Conservation (phyloP, 306 rosid genomes). For the Comarum palustre region DNA sequence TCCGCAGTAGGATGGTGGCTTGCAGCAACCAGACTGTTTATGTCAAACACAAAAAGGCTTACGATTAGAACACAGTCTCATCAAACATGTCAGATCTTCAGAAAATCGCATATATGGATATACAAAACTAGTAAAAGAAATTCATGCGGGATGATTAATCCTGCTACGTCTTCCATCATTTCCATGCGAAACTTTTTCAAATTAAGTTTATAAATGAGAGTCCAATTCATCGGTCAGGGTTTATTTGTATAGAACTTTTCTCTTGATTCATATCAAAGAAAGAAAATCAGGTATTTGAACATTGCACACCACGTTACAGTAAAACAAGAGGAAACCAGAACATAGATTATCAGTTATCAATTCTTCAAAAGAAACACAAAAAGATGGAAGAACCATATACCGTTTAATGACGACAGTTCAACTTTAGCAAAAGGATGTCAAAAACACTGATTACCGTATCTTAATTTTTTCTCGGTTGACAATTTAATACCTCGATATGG, state of each 20-base stretch:
- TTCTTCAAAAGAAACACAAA: neutral
- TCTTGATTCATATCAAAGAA: neutral
- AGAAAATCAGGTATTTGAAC: neutral
- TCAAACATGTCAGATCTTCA: neutral
- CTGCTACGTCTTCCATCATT: neutral
- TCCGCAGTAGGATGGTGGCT: conserved; percentile 73
- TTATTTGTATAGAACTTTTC: neutral
- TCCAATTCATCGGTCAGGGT: neutral
- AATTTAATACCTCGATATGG: neutral
- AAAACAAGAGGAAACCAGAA: neutral
- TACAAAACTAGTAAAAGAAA: neutral
- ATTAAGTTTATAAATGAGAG: neutral
- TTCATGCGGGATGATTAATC: neutral
- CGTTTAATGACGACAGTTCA: too few relatives aligned
- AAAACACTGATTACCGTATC: neutral
- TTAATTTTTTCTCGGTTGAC: too few relatives aligned
- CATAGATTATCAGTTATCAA: neutral
- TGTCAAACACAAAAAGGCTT: neutral
- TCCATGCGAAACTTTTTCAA: neutral
- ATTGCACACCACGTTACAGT: neutral
- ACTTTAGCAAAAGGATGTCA: neutral
- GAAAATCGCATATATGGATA: neutral
- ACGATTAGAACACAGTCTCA: neutral
- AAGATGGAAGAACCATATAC: neutral
- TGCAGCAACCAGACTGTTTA: conserved; percentile 75